phyloP scores from a whole-genome alignment of 345 rosid genomes.

The Populus tremula region DNA sequence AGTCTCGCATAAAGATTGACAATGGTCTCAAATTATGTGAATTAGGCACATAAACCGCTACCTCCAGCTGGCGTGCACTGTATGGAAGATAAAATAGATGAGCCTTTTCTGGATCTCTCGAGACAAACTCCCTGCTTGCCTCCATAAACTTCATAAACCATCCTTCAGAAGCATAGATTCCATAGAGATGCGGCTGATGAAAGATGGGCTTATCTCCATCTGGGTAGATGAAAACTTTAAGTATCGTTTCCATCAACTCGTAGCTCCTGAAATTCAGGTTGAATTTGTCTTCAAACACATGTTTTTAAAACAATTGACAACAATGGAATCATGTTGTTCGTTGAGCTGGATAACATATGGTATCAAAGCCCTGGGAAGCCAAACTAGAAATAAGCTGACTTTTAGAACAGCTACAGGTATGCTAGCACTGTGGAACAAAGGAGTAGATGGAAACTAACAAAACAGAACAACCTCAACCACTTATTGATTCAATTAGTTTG shows the following conservation, averaged over 20 bases:
- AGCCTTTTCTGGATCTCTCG: constrained; percentile 73
- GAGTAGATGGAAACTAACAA: no score
- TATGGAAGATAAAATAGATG: constrained; percentile 89
- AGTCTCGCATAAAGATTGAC: constrained; percentile 53
- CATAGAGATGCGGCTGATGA: constrained; percentile 64
- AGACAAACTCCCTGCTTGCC: constrained; percentile 63
- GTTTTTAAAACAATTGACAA: not conserved
- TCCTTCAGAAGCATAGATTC: constrained; percentile 95
- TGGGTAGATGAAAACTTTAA: constrained; percentile 70
- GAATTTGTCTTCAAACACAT: not conserved
- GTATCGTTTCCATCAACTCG: constrained; percentile 81
- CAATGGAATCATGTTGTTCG: not conserved
- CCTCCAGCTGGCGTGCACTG: constrained; percentile 68
- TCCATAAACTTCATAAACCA: constrained; percentile 92
- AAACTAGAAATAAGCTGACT: not conserved
- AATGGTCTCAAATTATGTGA: constrained; percentile 72
- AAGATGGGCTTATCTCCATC: constrained; percentile 77
- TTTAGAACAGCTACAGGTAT: not conserved
- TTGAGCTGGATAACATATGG: not conserved
- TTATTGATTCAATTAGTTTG: no score
- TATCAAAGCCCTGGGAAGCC: not conserved
- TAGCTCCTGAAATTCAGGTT: constrained; percentile 57
- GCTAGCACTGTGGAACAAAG: not conserved
- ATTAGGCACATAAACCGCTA: constrained; percentile 53
- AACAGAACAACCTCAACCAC: no score